A percentile compares a stretch with the other conserved stretches of the same genome.
These are phyloP conservation scores for Penicillium sp. DNA, from an alignment of 2,329 filamentous ascomycete species.

Conservation along the genomic window DNA sequence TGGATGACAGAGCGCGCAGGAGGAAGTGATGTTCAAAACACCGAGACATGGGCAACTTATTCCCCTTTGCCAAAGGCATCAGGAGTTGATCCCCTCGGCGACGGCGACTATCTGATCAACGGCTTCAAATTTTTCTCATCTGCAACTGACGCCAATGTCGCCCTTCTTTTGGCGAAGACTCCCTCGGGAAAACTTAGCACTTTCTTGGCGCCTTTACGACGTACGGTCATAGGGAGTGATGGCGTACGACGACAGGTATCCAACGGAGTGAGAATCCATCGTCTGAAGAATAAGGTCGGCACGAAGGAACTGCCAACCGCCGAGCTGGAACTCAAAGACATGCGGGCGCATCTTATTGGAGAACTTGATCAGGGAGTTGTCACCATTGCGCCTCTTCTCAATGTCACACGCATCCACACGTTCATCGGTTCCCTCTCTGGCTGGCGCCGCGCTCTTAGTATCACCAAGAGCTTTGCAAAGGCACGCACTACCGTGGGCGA, in stretches of 20 bases:
- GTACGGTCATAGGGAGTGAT: conserved; percentile 27
- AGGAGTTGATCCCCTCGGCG: conserved; percentile 17
- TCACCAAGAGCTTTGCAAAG: conserved; percentile 45
- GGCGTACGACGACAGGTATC: conserved; percentile 43
- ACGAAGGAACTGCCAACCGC: conserved; percentile 65
- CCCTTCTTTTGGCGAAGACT: conserved; percentile 65
- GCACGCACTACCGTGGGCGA: conserved; percentile 41
- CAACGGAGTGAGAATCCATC: conserved; percentile 68
- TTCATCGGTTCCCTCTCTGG: conserved; percentile 40
- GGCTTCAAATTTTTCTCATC: conserved; percentile 75
- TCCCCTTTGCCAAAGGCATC: conserved; percentile 18
- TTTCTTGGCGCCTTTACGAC: conserved; percentile 67
- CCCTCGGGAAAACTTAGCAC: conserved; percentile 56
- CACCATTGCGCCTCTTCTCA: conserved; percentile 69
- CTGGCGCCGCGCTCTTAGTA: conserved; percentile 45
- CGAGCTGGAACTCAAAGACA: conserved; percentile 66
- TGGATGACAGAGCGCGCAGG: conserved; percentile 45
- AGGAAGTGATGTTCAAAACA: conserved; percentile 39
- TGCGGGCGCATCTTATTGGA: conserved; percentile 68
- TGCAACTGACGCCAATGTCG: conserved; percentile 66
- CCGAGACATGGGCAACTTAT: conserved; percentile 38
- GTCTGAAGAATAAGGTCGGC: conserved; percentile 73
- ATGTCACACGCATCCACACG: conserved; percentile 59
- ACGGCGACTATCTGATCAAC: conserved; percentile 49
- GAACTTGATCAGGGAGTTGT: conserved; percentile 66